A percentile compares a stretch with the other conserved stretches of the same genome.
phyloP scores from a whole-genome alignment of 1,284 basidiomycete species.

The Fistulinella cinereoalba region DNA sequence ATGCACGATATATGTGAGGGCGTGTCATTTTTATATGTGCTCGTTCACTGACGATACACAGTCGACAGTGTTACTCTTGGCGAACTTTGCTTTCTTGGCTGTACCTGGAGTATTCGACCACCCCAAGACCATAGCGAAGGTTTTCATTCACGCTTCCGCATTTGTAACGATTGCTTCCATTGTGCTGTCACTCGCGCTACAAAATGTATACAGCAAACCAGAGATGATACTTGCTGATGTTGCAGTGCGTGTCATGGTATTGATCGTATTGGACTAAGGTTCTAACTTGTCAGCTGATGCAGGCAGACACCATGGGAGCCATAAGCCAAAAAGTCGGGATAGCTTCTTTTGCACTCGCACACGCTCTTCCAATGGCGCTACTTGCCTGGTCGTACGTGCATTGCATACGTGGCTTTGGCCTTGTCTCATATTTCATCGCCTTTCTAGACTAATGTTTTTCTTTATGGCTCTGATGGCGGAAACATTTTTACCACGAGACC shows the following conservation, averaged over 20 bases:
- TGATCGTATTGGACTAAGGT: not conserved
- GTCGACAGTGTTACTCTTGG: constrained; percentile 23
- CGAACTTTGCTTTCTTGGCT: constrained; percentile 19
- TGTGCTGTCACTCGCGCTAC: constrained; percentile 12
- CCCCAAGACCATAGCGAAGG: not conserved
- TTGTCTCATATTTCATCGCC: not conserved
- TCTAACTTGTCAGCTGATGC: not conserved
- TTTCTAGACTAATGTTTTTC: not conserved
- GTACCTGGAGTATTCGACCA: constrained; percentile 5
- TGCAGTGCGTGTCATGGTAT: constrained; percentile 10
- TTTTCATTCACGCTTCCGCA: constrained; percentile 9
- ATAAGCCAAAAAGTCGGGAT: not conserved
- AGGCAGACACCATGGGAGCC: not conserved
- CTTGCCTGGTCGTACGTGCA: not conserved
- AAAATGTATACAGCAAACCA: constrained; percentile 19
- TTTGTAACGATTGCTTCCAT: constrained; percentile 16
- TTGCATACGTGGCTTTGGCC: not conserved
- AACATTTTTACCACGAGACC: not conserved
- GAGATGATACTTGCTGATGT: constrained; percentile 1
- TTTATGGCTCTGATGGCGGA: not conserved
- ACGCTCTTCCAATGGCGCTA: not conserved
- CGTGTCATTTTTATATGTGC: too few relatives aligned
- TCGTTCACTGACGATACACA: not conserved
- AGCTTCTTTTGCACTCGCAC: not conserved
- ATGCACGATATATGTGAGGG: constrained; percentile 44